These are phyloP conservation scores for Starmerella potacharoeniae DNA, from an alignment of 805 yeast genomes.

Conservation along the genomic window DNA sequence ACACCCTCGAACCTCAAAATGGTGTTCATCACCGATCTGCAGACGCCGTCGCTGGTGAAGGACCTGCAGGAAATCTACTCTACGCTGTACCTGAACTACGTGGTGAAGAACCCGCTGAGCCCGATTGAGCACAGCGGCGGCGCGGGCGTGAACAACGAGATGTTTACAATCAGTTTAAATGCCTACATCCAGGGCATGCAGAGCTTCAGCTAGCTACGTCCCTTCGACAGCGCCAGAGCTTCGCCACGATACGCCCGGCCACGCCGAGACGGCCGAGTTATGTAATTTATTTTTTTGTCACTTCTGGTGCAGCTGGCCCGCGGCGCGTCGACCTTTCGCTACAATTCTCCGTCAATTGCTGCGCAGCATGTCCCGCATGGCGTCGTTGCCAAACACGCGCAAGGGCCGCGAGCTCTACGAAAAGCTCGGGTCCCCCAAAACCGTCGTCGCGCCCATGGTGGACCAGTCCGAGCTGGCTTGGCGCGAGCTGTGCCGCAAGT, in stretches of 20 bases:
- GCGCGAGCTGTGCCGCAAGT: conserved; percentile 72
- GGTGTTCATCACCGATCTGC: conserved; percentile 58
- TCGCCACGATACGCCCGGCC: background rate
- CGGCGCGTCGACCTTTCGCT: background rate
- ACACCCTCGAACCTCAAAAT: conserved; percentile 70
- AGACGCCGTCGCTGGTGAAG: conserved; percentile 42
- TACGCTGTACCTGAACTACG: conserved; percentile 45
- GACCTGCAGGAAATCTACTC: conserved; percentile 50
- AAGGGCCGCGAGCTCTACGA: conserved; percentile 61
- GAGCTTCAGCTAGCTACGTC: conserved; percentile 16
- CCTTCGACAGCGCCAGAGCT: background rate
- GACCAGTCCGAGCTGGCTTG: conserved; percentile 95
- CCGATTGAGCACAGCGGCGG: conserved; percentile 21
- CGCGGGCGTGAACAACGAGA: conserved; percentile 41
- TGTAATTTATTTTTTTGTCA: background rate
- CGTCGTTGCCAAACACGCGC: conserved; percentile 15
- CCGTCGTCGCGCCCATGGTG: conserved; percentile 96
- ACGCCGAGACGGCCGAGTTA: background rate
- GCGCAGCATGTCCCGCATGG: conserved; percentile 10
- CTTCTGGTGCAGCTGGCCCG: background rate
- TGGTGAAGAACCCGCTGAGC: conserved; percentile 42
- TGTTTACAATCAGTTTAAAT: conserved; percentile 49
- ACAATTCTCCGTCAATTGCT: background rate
- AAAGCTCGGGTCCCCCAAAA: conserved; percentile 60
- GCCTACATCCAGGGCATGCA: conserved; percentile 31